These are phyloP conservation scores for Alliaria petiolata DNA, from an alignment of 345 rosid genomes.

Conservation along the genomic window DNA sequence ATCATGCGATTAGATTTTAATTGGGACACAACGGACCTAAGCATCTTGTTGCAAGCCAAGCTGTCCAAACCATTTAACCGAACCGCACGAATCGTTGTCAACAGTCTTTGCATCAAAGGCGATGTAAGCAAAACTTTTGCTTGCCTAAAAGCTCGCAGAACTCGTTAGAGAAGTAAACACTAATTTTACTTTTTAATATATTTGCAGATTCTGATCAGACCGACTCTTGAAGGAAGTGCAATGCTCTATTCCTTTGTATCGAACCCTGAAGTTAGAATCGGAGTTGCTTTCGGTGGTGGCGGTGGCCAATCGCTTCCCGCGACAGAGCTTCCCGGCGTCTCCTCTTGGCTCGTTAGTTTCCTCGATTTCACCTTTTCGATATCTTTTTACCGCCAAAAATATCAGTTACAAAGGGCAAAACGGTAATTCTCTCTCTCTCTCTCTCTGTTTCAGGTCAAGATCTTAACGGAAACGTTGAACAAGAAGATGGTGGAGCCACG, in stretches of 20 bases:
- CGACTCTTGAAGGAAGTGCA: slow-evolving; percentile 80
- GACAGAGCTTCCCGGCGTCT: slow-evolving; percentile 93
- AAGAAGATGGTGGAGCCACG: slow-evolving; percentile 97
- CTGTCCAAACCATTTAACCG: slow-evolving; percentile 81
- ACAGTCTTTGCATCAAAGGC: slow-evolving; percentile 92
- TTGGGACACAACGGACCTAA: slow-evolving; percentile 83
- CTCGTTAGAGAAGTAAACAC: no score
- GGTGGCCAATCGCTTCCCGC: slow-evolving; percentile 94
- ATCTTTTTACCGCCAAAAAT: neutral
- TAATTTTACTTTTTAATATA: no score
- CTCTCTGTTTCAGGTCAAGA: slow-evolving; percentile 53
- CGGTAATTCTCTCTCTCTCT: neutral
- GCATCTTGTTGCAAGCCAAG: slow-evolving; percentile 83
- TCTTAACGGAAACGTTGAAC: slow-evolving; percentile 72
- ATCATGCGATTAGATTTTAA: slow-evolving; percentile 71
- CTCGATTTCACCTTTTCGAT: neutral
- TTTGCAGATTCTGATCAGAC: slow-evolving; percentile 85
- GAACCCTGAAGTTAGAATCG: slow-evolving; percentile 77
- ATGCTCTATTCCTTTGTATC: slow-evolving; percentile 79
- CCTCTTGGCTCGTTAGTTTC: slow-evolving; percentile 90
- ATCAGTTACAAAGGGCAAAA: neutral
- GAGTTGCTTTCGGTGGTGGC: slow-evolving; percentile 96
- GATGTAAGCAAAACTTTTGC: slow-evolving; percentile 54
- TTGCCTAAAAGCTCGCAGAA: no score
- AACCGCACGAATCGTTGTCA: slow-evolving; percentile 81